Base-by-base conservation (phyloP, 371 early-diverging fungal genomes). In the Lichtheimia ornata region DNA sequence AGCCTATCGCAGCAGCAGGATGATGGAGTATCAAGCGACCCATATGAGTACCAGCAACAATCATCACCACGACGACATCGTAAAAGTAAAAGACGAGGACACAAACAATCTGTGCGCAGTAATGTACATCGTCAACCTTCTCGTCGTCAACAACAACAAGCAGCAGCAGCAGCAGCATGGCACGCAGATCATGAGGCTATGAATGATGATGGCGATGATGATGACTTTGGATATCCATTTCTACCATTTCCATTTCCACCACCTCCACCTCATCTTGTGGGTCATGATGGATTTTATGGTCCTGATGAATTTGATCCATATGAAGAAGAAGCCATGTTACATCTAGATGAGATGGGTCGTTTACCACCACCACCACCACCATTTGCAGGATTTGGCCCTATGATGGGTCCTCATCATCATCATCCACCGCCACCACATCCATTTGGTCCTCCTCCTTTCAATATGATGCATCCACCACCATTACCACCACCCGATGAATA, bases 341-440 rank as follows among this genome's bases (percentile, higher is more conserved):
- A 52, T 12, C n/a, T 28, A n/a, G 52, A 28, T 7, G 28, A 28
- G 2, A 54, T 54, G 54, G 18, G 30, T n/a, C 54, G 41, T n/a
- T 56, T 56, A 41, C 57, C 45, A 15, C 45, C 57, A n/a, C 42
- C 42, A 51, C 52, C 27, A 52, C 27, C 20, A 52, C 27, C 25
- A 15, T 52, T 24, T 24, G 20, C 27, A 14, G 5, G 20, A 4
- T 27, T 24, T 42, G 30, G 14, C n/a, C 57, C 57, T 2, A 15
- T 56, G n/a, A 22, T 27, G 28, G n/a, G n/a, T n/a, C n/a, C n/a
- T n/a, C n/a, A n/a, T n/a, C n/a, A n/a, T n/a, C 57, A 27, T 14
- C 57, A 45, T 15, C 56, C 43, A 11, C 13, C 12, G 12, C 56
- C 43, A 11, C 13, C 12, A 20, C 55, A 28, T 13, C 24, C 12